phyloP scores from a whole-genome alignment of 345 rosid species.

The Bruguiera parviflora region DNA sequence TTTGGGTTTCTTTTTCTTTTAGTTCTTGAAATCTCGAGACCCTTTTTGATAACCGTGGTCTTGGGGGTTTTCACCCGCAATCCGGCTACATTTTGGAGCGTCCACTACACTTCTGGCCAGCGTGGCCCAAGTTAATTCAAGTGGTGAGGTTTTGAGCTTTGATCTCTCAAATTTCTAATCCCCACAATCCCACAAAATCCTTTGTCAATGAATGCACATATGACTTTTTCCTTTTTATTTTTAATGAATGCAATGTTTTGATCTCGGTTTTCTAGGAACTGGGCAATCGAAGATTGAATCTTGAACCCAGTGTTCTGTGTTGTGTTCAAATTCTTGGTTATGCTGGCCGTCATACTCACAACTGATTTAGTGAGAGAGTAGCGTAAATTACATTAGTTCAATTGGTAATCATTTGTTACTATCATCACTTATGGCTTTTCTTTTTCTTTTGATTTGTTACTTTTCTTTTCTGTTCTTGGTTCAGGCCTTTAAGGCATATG shows the following conservation, averaged over 20 bases:
- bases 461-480: neutral
- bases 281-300: neutral
- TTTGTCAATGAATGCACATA: too few species aligned
- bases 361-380: neutral
- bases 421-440: neutral
- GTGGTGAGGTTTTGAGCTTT: too few species aligned
- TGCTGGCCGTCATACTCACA: neutral
- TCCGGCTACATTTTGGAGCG: too few species aligned
- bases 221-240: neutral
- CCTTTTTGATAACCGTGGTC: neutral
- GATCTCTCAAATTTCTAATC: too few species aligned
- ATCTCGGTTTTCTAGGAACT: neutral
- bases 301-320: neutral
- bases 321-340: neutral
- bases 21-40: neutral
- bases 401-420: neutral
- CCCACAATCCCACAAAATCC: too few species aligned
- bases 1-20: constrained; percentile 2
- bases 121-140: too few species aligned
- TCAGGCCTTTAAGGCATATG: too few species aligned
- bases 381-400: constrained; percentile 8
- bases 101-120: too few species aligned
- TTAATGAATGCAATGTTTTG: neutral
- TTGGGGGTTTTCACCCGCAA: too few species aligned
- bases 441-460: neutral